Evolutionary conservation across 2,329 filamentous ascomycete species (phyloP).

Genomic region (Verticillium dahliae): DNA sequence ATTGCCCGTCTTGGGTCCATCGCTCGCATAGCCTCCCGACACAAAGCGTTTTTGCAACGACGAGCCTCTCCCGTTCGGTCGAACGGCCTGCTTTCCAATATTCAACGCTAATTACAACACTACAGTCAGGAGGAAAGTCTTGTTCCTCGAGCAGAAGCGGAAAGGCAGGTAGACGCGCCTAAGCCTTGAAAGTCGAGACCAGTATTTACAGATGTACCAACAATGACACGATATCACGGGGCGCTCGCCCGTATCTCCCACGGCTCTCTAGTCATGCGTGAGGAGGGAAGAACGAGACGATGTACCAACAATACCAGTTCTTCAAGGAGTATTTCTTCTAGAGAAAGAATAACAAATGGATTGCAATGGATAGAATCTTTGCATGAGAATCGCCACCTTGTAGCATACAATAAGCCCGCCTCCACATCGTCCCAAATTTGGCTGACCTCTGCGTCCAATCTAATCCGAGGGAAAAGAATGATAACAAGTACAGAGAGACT

Average conservation of each 20-base stretch:
- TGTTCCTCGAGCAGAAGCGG: constrained; percentile 91
- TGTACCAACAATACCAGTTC: not conserved
- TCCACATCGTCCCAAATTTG: not conserved
- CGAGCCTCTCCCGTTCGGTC: not conserved
- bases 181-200: not conserved
- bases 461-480: no score
- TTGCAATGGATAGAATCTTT: not conserved
- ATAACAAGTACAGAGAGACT: no score
- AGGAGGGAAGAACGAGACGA: not conserved
- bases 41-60: not conserved
- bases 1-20: not conserved
- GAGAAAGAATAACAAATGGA: not conserved
- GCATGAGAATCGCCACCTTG: not conserved
- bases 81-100: not conserved
- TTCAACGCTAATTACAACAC: not conserved
- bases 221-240: constrained; percentile 10
- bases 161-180: constrained; percentile 48
- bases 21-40: not conserved
- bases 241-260: constrained; percentile 10
- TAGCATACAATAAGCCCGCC: not conserved
- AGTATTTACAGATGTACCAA: constrained; percentile 9
- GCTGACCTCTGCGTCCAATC: not conserved
- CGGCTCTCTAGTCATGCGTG: not conserved
- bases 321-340: not conserved
- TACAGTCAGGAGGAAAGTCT: constrained; percentile 84